Percentiles rank a stretch among this genome's conserved stretches.
Conservation (phyloP, 441 rosid genomes). For the Populus tomentosa region DNA sequence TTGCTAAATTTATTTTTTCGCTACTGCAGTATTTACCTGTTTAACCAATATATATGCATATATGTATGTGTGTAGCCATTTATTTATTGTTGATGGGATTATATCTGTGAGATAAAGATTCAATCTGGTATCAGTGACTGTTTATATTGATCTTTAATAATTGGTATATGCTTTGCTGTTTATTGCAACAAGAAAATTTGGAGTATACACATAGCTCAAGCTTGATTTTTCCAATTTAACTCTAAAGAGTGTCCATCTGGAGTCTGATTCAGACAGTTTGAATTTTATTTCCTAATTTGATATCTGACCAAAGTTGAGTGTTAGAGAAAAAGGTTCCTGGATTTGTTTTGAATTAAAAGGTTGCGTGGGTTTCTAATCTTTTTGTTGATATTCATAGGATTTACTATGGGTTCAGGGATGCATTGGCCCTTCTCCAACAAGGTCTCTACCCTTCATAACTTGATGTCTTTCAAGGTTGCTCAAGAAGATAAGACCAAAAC, state of each 20-base stretch:
- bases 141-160: neutral
- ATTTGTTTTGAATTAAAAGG: neutral
- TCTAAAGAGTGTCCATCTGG: neutral
- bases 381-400: conserved; percentile 28
- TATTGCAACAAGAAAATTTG: neutral
- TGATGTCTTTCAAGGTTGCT: conserved; percentile 38
- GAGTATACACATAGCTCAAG: neutral
- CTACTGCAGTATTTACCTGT: neutral
- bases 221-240: neutral
- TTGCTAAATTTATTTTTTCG: neutral
- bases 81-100: neutral
- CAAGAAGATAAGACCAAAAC: conserved; percentile 39
- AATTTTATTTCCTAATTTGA: neutral
- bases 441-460: conserved; percentile 37
- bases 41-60: neutral
- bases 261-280: neutral
- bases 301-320: neutral
- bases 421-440: conserved; percentile 43
- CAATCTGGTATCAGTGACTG: neutral
- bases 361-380: neutral
- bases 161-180: neutral
- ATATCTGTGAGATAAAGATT: neutral
- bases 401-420: conserved; percentile 29
- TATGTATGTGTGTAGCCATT: neutral
- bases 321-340: neutral